Conservation (phyloP, 169 alveolate genomes). For the Neospora caninum region DNA sequence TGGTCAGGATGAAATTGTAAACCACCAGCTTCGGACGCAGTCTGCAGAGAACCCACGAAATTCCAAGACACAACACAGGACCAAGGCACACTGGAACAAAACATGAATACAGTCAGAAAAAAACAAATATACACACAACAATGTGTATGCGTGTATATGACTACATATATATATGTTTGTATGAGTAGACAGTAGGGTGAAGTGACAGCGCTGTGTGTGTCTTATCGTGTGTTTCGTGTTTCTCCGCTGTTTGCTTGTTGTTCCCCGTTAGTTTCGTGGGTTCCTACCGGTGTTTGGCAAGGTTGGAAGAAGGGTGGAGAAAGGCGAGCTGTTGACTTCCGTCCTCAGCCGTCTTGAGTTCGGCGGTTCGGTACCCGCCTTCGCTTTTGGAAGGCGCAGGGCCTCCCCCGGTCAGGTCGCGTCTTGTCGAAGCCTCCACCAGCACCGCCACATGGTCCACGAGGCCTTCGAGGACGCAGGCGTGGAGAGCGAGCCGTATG, state of each 20-base stretch:
- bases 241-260: too few relatives aligned
- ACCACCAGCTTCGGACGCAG: slow-evolving; percentile 59
- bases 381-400: background rate
- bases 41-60: background rate
- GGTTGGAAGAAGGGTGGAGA: slow-evolving; percentile 49
- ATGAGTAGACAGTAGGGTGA: background rate
- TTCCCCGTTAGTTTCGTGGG: background rate
- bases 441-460: slow-evolving; percentile 55
- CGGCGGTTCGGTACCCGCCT: slow-evolving; percentile 61
- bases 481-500: slow-evolving; percentile 30
- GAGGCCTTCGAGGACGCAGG: slow-evolving; percentile 56
- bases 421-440: slow-evolving; percentile 32
- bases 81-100: background rate
- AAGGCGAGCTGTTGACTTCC: slow-evolving; percentile 32
- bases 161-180: background rate
- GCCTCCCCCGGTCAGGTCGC: slow-evolving; percentile 35
- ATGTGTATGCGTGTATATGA: background rate
- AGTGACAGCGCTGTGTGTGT: too few relatives aligned
- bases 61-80: background rate
- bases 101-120: too few relatives aligned
- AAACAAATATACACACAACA: too few relatives aligned
- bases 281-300: slow-evolving; percentile 37
- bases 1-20: slow-evolving; percentile 49
- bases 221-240: too few relatives aligned
- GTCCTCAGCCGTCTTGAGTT: slow-evolving; percentile 31